These are phyloP conservation scores for Aeschynomene evenia DNA, from an alignment of 306 rosid genomes.

Conservation along the genomic window DNA sequence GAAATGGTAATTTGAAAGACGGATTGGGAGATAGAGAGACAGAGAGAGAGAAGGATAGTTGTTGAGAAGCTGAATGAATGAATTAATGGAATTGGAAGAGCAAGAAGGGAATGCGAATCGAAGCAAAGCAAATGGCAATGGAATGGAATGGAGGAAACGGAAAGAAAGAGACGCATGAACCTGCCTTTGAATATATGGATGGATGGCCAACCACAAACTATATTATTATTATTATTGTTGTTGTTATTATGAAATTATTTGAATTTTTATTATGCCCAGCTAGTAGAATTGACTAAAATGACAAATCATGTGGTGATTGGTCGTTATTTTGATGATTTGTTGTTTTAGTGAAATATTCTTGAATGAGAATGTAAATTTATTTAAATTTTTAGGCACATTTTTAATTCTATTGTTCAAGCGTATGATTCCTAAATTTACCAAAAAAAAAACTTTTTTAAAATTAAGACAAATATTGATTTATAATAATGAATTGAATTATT, in stretches of 20 bases:
- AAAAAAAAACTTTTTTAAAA: no score
- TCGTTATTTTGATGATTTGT: no score
- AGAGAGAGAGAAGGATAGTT: not conserved
- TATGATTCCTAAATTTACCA: no score
- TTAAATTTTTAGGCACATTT: no score
- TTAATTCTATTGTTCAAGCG: no score
- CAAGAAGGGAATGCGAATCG: not conserved
- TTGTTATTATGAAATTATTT: not conserved
- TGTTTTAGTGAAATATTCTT: no score
- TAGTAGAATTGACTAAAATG: no score
- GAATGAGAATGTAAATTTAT: no score
- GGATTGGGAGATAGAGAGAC: not conserved
- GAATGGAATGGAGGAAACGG: not conserved
- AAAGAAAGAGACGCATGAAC: not conserved
- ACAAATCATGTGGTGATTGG: no score
- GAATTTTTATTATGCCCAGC: no score
- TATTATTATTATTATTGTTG: not conserved
- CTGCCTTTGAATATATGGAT: constrained; percentile 29
- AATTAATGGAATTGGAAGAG: not conserved
- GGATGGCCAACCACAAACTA: constrained; percentile 31
- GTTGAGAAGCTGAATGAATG: not conserved
- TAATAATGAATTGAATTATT: not conserved
- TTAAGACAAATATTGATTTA: no score
- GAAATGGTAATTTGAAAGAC: constrained; percentile 29
- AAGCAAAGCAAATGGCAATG: not conserved